Conservation (phyloP, 495 filamentous ascomycete genomes). For the Annulohypoxylon stygium region DNA sequence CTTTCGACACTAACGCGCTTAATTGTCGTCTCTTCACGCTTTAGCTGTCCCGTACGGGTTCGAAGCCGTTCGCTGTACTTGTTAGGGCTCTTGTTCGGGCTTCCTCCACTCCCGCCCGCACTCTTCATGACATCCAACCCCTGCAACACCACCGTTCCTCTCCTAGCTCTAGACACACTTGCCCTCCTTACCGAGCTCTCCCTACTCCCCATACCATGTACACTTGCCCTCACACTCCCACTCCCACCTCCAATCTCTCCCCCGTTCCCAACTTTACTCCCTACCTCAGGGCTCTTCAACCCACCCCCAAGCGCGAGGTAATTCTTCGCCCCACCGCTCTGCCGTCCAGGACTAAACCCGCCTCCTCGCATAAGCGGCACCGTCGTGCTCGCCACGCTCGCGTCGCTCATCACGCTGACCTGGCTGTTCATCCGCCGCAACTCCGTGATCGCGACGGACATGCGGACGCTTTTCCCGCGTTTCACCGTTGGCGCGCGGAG, state of each 20-base stretch:
- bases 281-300: neutral
- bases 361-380: conserved; percentile 51
- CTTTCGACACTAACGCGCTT: conserved; percentile 46
- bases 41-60: conserved; percentile 31
- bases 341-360: conserved; percentile 46
- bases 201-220: neutral
- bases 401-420: conserved; percentile 48
- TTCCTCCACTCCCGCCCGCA: neutral
- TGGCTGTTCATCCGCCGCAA: conserved; percentile 55
- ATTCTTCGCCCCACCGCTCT: conserved; percentile 43
- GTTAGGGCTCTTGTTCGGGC: conserved; percentile 8
- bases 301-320: conserved; percentile 48
- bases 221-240: neutral
- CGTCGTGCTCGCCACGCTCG: conserved; percentile 49
- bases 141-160: conserved; percentile 39
- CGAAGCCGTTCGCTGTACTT: conserved; percentile 28
- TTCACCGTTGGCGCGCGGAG: conserved; percentile 24
- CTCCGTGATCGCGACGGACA: conserved; percentile 48
- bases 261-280: neutral
- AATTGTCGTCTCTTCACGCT: conserved; percentile 16
- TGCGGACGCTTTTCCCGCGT: conserved; percentile 37
- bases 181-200: conserved; percentile 9
- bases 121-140: conserved; percentile 28
- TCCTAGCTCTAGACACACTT: conserved; percentile 15
- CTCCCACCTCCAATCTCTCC: neutral